Percentiles rank a stretch among this genome's conserved stretches.
Conservation (phyloP, 1,139 yeast genomes). For the Candida albicans region DNA sequence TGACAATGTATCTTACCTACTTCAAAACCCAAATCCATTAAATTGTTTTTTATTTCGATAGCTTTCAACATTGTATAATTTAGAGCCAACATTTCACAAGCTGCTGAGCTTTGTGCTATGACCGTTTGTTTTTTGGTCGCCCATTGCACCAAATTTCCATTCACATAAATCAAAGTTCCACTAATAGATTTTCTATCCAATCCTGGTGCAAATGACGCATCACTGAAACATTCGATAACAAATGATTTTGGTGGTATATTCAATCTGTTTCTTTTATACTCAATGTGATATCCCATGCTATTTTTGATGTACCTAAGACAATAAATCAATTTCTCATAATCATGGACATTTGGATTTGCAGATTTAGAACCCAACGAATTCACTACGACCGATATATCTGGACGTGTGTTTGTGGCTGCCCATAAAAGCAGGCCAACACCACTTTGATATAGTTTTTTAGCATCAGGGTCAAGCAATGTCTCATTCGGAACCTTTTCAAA, state of each 20-base stretch:
- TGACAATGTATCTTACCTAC: neutral
- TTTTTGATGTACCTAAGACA: neutral
- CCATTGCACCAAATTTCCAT: conserved; percentile 4
- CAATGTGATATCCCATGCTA: neutral
- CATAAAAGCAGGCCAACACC: conserved; percentile 5
- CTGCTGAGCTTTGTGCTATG: neutral
- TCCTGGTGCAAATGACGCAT: conserved; percentile 5
- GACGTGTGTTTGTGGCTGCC: conserved; percentile 4
- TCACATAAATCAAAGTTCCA: too few species aligned
- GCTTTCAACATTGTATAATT: neutral
- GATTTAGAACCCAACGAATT: conserved; percentile 1
- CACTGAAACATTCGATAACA: conserved; percentile 1
- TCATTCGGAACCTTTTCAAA: neutral
- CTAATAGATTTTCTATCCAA: conserved; percentile 1
- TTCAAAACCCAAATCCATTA: neutral
- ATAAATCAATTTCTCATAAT: neutral
- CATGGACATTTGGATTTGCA: conserved; percentile 1
- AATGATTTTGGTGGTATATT: neutral
- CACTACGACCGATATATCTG: conserved; percentile 2
- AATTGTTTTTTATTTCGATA: neutral
- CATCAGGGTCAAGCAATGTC: neutral
- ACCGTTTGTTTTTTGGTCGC: conserved; percentile 2
- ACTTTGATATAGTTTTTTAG: conserved; percentile 1
- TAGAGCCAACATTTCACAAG: conserved; percentile 1
- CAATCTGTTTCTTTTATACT: neutral